Conservation (phyloP, 176 grass and related monocot species). For the Aegilops speltoides region DNA sequence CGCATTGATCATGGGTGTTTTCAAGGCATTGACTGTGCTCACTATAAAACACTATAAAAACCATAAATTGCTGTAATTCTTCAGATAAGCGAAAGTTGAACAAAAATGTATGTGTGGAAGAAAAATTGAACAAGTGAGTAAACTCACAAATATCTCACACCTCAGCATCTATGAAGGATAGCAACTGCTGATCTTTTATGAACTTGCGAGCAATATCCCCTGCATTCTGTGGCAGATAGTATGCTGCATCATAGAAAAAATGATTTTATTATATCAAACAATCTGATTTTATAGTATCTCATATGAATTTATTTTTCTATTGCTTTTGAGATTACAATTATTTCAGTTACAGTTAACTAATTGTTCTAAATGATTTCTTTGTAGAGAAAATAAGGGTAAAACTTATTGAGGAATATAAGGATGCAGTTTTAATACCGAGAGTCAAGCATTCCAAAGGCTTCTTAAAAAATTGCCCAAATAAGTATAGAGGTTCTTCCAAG, state of each 20-base stretch:
- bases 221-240: slow-evolving; percentile 94
- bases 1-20: slow-evolving; percentile 98
- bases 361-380: not conserved
- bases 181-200: slow-evolving; percentile 88
- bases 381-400: not conserved
- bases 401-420: not conserved
- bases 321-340: not conserved
- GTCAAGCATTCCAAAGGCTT: slow-evolving; percentile 95
- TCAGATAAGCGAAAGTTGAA: not conserved
- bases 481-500: slow-evolving; percentile 87
- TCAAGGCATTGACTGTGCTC: slow-evolving; percentile 92
- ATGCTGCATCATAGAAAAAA: slow-evolving; percentile 58
- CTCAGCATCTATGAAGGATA: slow-evolving; percentile 99
- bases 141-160: slow-evolving; percentile 70
- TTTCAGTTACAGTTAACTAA: slow-evolving; percentile 5
- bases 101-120: not conserved
- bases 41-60: slow-evolving; percentile 92
- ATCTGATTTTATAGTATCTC: not conserved
- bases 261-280: not conserved
- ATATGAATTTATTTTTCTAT: not conserved
- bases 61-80: slow-evolving; percentile 15
- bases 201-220: slow-evolving; percentile 93
- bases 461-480: slow-evolving; percentile 91
- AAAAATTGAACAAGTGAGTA: slow-evolving; percentile 36
- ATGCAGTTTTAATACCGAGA: slow-evolving; percentile 51